Evolutionary conservation across 805 yeast genomes (phyloP).

Genomic region (Cyberlindnera xishuangbannaensis): DNA sequence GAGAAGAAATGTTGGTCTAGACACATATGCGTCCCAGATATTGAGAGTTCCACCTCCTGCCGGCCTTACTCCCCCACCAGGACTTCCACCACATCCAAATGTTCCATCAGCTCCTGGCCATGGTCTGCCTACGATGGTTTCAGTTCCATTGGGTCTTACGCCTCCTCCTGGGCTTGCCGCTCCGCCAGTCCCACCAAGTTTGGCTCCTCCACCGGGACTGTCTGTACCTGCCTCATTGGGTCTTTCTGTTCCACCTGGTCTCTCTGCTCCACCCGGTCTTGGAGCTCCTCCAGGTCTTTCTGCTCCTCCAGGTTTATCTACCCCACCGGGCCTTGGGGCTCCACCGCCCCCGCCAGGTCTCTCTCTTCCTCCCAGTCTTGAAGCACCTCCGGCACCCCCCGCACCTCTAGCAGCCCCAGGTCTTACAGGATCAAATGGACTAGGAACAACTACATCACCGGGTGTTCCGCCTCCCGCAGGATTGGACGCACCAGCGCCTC

Average conservation of each 20-base stretch:
- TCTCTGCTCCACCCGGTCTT: slow-evolving; percentile 1
- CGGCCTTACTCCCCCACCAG: slow-evolving; percentile 23
- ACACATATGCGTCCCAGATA: slow-evolving; percentile 3
- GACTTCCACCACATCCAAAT: slow-evolving; percentile 13
- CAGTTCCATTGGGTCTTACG: slow-evolving; percentile 1
- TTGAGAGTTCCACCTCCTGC: too few species aligned
- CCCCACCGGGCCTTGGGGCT: slow-evolving; percentile 3
- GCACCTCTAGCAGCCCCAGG: slow-evolving; percentile 8
- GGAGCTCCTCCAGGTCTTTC: slow-evolving; percentile 3
- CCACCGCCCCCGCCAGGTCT: slow-evolving; percentile 2
- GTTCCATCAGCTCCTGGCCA: slow-evolving; percentile 15
- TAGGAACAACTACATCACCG: too few species aligned
- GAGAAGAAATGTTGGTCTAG: slow-evolving; percentile 11
- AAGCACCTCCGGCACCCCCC: slow-evolving; percentile 12
- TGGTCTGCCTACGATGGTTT: too few species aligned
- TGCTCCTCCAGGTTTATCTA: slow-evolving; percentile 1
- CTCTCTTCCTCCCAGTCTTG: slow-evolving; percentile 11
- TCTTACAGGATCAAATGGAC: too few species aligned
- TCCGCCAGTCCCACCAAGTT: slow-evolving; percentile 24
- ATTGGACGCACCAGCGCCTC: slow-evolving; percentile 3
- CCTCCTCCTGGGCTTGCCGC: slow-evolving; percentile 13
- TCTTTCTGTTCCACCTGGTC: slow-evolving; percentile 7
- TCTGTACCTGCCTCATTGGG: slow-evolving; percentile 14
- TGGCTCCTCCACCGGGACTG: slow-evolving; percentile 11
- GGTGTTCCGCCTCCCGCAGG: slow-evolving; percentile 6